Conservation (phyloP, 495 filamentous ascomycete genomes). For the Neurospora intermedia region DNA sequence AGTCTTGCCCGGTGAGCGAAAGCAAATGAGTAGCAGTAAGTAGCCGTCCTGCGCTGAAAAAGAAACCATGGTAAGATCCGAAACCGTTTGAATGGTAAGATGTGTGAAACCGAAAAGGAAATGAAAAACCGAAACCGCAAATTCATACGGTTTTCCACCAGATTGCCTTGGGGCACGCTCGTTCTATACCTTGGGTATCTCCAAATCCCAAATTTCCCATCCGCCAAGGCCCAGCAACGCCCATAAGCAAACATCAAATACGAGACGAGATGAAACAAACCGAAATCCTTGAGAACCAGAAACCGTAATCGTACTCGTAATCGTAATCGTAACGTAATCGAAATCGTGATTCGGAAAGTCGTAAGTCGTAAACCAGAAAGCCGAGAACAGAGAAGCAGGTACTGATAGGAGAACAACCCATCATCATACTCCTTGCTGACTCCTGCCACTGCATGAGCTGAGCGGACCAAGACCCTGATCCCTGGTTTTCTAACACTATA, state of each 20-base stretch:
- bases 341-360: background rate
- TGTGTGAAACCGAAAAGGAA: background rate
- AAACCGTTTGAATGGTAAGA: background rate
- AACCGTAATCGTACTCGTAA: background rate
- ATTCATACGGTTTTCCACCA: background rate
- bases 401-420: background rate
- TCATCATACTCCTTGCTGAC: too few species aligned
- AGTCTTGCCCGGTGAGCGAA: background rate
- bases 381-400: background rate
- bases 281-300: background rate
- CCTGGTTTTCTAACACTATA: background rate
- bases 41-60: background rate
- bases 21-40: background rate
- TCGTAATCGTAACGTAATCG: background rate
- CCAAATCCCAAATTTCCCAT: background rate
- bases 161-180: background rate
- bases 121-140: background rate
- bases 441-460: background rate
- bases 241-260: background rate
- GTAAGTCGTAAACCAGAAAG: background rate
- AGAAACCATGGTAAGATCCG: background rate
- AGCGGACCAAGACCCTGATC: background rate
- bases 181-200: background rate
- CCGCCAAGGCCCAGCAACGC: background rate
- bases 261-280: background rate